These are phyloP conservation scores for Yamadazyma triangularis DNA, from an alignment of 1,139 yeast genomes.

Conservation along the genomic window DNA sequence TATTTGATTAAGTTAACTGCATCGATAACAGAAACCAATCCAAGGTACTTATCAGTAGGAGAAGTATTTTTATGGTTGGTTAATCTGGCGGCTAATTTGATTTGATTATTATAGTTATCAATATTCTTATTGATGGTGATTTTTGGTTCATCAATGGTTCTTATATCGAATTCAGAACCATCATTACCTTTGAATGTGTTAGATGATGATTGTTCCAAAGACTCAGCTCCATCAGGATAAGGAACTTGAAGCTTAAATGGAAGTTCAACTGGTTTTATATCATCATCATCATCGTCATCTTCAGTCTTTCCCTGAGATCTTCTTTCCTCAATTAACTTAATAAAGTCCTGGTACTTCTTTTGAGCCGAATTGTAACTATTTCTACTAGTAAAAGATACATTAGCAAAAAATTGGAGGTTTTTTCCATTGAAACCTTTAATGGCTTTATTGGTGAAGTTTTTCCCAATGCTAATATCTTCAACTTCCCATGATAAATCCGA, in stretches of 20 bases:
- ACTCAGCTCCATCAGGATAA: slow-evolving; percentile 25
- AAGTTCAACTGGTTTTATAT: slow-evolving; percentile 5
- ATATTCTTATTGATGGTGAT: slow-evolving; percentile 7
- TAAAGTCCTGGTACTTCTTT: slow-evolving; percentile 21
- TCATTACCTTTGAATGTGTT: slow-evolving; percentile 1
- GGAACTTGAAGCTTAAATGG: slow-evolving; percentile 39
- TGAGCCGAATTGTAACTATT: slow-evolving; percentile 24
- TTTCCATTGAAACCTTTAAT: slow-evolving; percentile 54
- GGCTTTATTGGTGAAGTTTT: slow-evolving; percentile 54
- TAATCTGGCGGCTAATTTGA: slow-evolving; percentile 6
- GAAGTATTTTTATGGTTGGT: not conserved
- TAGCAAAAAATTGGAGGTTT: slow-evolving; percentile 47
- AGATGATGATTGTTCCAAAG: slow-evolving; percentile 1
- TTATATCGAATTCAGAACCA: slow-evolving; percentile 4
- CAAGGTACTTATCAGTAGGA: slow-evolving; percentile 46
- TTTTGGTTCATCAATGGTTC: slow-evolving; percentile 4
- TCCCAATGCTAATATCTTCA: slow-evolving; percentile 45
- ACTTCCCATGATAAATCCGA: slow-evolving; percentile 31
- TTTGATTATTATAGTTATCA: slow-evolving; percentile 5
- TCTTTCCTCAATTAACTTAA: slow-evolving; percentile 10
- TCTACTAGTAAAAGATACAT: slow-evolving; percentile 44
- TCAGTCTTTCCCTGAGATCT: slow-evolving; percentile 13
- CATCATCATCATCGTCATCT: slow-evolving; percentile 22
- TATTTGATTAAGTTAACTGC: slow-evolving; percentile 12
- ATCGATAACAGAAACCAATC: slow-evolving; percentile 62